Evolutionary conservation across 148 eudicot genomes (phyloP).

Genomic region (Nepenthes gracilis): DNA sequence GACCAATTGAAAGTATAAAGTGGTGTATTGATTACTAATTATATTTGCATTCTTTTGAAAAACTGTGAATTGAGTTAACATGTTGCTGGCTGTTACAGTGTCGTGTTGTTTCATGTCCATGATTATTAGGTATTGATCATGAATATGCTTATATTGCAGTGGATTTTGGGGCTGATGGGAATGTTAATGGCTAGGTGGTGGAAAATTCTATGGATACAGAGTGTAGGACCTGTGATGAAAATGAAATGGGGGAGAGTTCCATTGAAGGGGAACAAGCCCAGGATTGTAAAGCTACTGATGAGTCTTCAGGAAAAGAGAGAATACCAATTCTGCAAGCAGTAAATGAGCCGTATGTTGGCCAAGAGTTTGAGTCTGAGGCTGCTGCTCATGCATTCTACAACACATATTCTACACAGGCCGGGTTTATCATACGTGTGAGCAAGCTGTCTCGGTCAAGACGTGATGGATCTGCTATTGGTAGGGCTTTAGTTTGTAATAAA

Average conservation of each 20-base stretch:
- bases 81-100: no score
- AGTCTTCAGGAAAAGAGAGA: constrained; percentile 34
- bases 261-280: constrained; percentile 40
- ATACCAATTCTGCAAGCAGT: constrained; percentile 23
- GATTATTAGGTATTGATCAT: not conserved
- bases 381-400: constrained; percentile 93
- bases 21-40: no score
- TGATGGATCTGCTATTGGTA: constrained; percentile 84
- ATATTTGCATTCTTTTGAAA: no score
- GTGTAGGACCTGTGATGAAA: constrained; percentile 41
- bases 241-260: constrained; percentile 61
- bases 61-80: no score
- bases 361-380: constrained; percentile 91
- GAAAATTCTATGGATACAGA: constrained; percentile 55
- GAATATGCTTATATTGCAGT: constrained; percentile 26
- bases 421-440: constrained; percentile 85
- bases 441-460: constrained; percentile 94
- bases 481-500: constrained; percentile 93
- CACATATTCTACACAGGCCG: constrained; percentile 68
- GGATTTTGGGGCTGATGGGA: constrained; percentile 67
- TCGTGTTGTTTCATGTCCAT: no score
- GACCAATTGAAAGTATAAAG: no score
- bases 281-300: constrained; percentile 45
- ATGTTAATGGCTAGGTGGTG: constrained; percentile 56
- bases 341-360: constrained; percentile 83